A percentile compares a stretch with the other conserved stretches of the same genome.
Conservation (phyloP, 345 rosid genomes). For the Bretschneidera sinensis region DNA sequence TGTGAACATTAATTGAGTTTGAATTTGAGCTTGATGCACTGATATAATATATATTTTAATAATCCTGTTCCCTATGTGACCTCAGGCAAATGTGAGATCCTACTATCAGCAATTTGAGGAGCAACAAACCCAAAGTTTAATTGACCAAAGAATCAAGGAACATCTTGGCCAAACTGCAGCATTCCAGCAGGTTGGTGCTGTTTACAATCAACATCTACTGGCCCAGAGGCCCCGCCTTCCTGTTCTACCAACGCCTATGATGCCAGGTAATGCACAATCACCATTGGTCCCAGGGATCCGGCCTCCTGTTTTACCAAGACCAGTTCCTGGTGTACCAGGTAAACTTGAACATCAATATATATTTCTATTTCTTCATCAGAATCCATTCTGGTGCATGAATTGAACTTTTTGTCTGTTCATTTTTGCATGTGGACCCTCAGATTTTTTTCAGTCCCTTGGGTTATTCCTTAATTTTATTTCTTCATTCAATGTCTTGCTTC, state of each 20-base stretch:
- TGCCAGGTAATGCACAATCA: slow-evolving; percentile 34
- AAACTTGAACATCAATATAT: neutral
- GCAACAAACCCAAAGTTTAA: slow-evolving; percentile 91
- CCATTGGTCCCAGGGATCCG: slow-evolving; percentile 65
- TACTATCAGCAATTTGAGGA: slow-evolving; percentile 99
- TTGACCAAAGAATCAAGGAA: slow-evolving; percentile 94
- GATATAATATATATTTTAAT: too few species aligned
- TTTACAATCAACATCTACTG: slow-evolving; percentile 78
- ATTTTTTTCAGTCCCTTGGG: neutral
- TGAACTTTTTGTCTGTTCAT: too few species aligned
- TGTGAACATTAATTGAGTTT: neutral
- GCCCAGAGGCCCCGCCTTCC: slow-evolving; percentile 80
- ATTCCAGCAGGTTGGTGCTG: slow-evolving; percentile 85
- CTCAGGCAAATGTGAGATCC: slow-evolving; percentile 81
- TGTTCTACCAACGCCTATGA: slow-evolving; percentile 63
- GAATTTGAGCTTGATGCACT: too few species aligned
- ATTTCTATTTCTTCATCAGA: neutral
- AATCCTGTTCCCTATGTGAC: neutral
- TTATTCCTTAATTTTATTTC: neutral
- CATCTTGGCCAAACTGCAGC: slow-evolving; percentile 91
- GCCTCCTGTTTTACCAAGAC: slow-evolving; percentile 86
- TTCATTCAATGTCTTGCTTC: neutral
- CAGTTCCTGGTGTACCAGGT: slow-evolving; percentile 58
- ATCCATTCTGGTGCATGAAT: too few species aligned
- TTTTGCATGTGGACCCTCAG: too few species aligned